These are phyloP conservation scores for Osmozyma mogii DNA, from an alignment of 805 yeast species.

Conservation along the genomic window DNA sequence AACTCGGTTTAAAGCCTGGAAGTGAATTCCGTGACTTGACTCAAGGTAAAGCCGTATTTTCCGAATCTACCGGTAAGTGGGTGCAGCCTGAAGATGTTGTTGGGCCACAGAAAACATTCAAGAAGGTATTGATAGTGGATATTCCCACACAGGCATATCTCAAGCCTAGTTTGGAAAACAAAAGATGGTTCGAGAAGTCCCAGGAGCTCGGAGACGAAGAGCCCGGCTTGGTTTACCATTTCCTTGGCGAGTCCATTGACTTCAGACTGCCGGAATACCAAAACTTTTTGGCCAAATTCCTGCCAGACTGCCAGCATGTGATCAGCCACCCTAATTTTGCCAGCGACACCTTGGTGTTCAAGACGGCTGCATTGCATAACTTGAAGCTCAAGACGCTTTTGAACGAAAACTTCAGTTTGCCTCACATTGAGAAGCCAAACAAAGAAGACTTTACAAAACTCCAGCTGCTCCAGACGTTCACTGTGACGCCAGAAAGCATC, in stretches of 20 bases:
- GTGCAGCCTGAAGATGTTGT: slow-evolving; percentile 68
- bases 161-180: slow-evolving; percentile 17
- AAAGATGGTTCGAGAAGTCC: slow-evolving; percentile 24
- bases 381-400: slow-evolving; percentile 53
- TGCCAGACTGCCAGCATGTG: slow-evolving; percentile 45
- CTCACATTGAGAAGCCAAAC: slow-evolving; percentile 16
- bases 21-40: slow-evolving; percentile 50
- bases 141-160: slow-evolving; percentile 50
- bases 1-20: slow-evolving; percentile 64
- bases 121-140: slow-evolving; percentile 62
- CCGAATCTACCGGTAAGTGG: slow-evolving; percentile 50
- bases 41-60: slow-evolving; percentile 47
- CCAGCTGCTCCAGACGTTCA: slow-evolving; percentile 25
- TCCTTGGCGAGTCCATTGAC: slow-evolving; percentile 59
- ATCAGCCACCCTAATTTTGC: slow-evolving; percentile 66
- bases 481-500: slow-evolving; percentile 18
- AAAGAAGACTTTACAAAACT: slow-evolving; percentile 12
- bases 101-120: slow-evolving; percentile 49
- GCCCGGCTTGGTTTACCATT: slow-evolving; percentile 60
- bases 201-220: slow-evolving; percentile 26
- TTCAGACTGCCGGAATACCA: slow-evolving; percentile 34
- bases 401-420: slow-evolving; percentile 36
- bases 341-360: slow-evolving; percentile 54
- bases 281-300: slow-evolving; percentile 48
- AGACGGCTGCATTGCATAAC: slow-evolving; percentile 43